Evolutionary conservation across 176 grass and related monocot species (phyloP), one percentile per base, ranked within the genome.

Genomic region (Avena eriantha): DNA sequence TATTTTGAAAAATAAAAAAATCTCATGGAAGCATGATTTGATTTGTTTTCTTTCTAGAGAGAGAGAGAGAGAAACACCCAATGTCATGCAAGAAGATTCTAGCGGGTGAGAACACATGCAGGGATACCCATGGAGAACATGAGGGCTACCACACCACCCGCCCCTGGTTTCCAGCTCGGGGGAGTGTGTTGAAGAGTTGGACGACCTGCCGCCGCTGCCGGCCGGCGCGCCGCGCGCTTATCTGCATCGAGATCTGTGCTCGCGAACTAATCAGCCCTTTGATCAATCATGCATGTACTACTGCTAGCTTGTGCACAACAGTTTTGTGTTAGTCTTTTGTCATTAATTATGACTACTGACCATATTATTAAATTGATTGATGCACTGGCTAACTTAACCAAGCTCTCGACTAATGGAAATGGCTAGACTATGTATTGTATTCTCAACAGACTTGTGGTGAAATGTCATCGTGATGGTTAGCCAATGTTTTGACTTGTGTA

Each of bases 91-190:
- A 57, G 78, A 22, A 57, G 78, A 74, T 77, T 88, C 5, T 13
- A 61, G 49, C 14, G 5, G 8, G 22, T 4, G 53, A 48, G 41
- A 4, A 49, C 83, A 86, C 78, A 90, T 90, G 88, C 51, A 10
- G 11, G 1, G 89, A 83, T 87, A 12, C 80, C 79, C 75, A 74
- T 12, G 51, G 56, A 87, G 79, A 76, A 82, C 79, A 82, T 87
- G 86, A 43, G 34, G 67, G 10, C 45, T 10, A 47, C 45, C 45
- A 47, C 67, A 10, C 23, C 79, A n/a, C 16, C 70, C 45, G 50
- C 80, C 64, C 80, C 18, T 35, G 24, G 86, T 69, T 60, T 60
- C 63, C 60, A 64, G 60, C 60, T 64, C 9, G 57, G 9, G 7
- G 57, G 21, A 53, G 53, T 55, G 16, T 17, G 61, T 65, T 65